A percentile compares a stretch with the other conserved stretches of the same genome.
Conservation (phyloP, 176 grass and related monocot genomes). For the Chrysopogon serrulatus region DNA sequence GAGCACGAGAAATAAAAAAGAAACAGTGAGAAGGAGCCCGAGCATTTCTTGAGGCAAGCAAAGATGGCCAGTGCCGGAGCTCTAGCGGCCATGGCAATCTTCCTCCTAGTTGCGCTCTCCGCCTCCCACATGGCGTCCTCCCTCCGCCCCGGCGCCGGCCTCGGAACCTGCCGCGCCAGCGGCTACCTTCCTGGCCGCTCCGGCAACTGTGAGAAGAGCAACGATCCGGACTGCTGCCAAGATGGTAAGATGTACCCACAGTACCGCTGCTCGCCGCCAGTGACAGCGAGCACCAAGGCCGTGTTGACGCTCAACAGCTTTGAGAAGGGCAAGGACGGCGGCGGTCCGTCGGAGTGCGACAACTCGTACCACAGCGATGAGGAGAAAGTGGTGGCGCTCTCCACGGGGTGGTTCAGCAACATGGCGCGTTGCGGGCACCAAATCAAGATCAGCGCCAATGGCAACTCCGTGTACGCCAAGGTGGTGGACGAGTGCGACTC, state of each 20-base stretch:
- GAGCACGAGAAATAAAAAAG: neutral
- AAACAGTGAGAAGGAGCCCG: neutral
- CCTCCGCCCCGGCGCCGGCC: neutral
- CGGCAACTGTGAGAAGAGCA: constrained; percentile 38
- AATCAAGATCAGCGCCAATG: constrained; percentile 38
- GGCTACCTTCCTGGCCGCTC: constrained; percentile 42
- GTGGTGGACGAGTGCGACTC: constrained; percentile 78
- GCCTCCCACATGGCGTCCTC: constrained; percentile 12
- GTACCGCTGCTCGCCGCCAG: constrained; percentile 55
- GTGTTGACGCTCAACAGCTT: constrained; percentile 53
- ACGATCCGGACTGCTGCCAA: constrained; percentile 44
- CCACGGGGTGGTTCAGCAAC: constrained; percentile 42
- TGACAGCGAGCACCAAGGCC: constrained; percentile 28
- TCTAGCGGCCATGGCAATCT: neutral
- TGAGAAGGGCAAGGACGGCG: constrained; percentile 43
- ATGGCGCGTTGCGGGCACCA: constrained; percentile 25
- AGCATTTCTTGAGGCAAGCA: neutral
- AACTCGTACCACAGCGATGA: constrained; percentile 33
- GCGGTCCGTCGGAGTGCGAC: constrained; percentile 45
- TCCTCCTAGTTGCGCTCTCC: constrained; percentile 22
- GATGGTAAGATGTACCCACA: constrained; percentile 46
- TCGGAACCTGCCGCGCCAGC: constrained; percentile 29
- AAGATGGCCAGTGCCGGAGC: constrained; percentile 6
- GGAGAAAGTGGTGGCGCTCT: constrained; percentile 43
- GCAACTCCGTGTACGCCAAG: constrained; percentile 33